Evolutionary conservation across 768 basidiomycete species (phyloP), one percentile per base, ranked within the genome.

Genomic region (Calvatia gigantea): DNA sequence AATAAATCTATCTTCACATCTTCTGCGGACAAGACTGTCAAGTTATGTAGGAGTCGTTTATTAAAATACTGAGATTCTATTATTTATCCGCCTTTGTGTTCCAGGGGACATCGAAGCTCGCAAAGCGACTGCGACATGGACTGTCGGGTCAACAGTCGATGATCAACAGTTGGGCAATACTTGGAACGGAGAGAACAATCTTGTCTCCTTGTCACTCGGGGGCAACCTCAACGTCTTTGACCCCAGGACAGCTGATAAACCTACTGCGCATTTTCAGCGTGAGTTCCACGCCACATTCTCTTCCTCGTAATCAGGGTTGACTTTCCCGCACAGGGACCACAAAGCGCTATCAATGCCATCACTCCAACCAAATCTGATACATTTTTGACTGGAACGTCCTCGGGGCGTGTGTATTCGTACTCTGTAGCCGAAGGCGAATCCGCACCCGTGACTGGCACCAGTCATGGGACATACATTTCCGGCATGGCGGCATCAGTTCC

Each of bases 161-260:
- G 72, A 89, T 61, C 95, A 98, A 65, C 95, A 98, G 74, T 77
- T 91, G 25, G 95, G 95, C 27, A 89, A 88, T 60, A 82, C 83
- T n/a, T 97, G 92, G 91, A 86, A 77, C 50, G 82, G 80, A 38
- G 74, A 81, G 29, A 77, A 77, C 51, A 79, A 83, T 55, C 83
- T 97, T 50, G 84, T 92, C 33, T 94, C 92, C 3, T 73, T 98
- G 25, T 94, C 93, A 0, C 72, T 96, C 61, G 85, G 83, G 0
- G 94, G 95, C 12, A 81, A 84, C 53, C 75, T 98, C 52, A 91
- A 88, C 62, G 66, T 96, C 14, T 84, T 96, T 65, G 95, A 98
- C 67, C 80, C 82, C 23, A 79, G 94, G 41, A 74, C 73, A 7
- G 80, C 80, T 1, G 77, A 79, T 55, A 84, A 83, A 62, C 83